Base-by-base conservation (phyloP, 2,329 filamentous ascomycete species). In the Colletotrichum sp. region DNA sequence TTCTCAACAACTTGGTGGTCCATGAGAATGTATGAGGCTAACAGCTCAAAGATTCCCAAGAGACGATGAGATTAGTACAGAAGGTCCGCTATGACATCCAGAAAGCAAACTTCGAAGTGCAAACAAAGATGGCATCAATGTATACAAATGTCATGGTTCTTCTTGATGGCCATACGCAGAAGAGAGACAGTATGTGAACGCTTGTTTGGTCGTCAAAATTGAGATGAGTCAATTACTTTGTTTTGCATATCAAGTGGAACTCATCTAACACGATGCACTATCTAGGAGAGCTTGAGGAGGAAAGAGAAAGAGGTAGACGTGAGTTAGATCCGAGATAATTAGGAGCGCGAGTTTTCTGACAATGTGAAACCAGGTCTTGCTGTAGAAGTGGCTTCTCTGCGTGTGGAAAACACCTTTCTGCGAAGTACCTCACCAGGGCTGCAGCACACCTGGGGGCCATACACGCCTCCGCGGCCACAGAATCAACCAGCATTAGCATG, bases 251-350 rank as follows among this genome's bases (percentile, higher is more conserved):
- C 8, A 10, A 44, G 5, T 44, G 39, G 2, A 44, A 6, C 18
- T 44, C 9, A 44, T 6, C 9, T 44, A 44, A 44, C 39, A 39
- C 16, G 5, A 9, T 18, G 39, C 1, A n/a, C 6, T 49, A n/a
- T 49, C 1, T 6, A 49, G 39, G 39, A 12, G 39, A 49, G 9
- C 39, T 49, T n/a, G 9, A 6, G 5, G 39, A 12, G 18, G 39
- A 49, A 49, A n/a, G 5, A 49, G 9, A 49, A 49, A 49, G 39
- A 49, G 18, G 5, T n/a, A 12, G 5, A 49, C 39, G 9, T n/a
- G 1, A 49, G 39, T 49, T n/a, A 10, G 2, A 4, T n/a, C 39
- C 5, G 39, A 44, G 5, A 3, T 1, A n/a, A 44, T 10, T 0
- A 44, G 18, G 8, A 44, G 18, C 18, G 39, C 18, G 16, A n/a